Conservation (phyloP, 495 filamentous ascomycete genomes). For the Geopyxis carbonaria region DNA sequence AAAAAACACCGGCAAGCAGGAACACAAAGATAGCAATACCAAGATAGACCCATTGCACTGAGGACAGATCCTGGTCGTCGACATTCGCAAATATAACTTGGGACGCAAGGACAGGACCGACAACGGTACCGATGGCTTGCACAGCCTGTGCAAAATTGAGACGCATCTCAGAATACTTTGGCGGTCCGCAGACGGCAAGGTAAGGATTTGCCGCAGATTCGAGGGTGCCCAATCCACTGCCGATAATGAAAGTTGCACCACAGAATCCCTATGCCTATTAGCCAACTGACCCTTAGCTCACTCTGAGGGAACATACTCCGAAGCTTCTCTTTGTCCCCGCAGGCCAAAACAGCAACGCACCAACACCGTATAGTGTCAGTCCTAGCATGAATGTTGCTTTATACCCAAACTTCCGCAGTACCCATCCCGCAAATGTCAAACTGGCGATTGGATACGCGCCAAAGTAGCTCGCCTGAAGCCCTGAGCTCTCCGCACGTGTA, state of each 20-base stretch:
- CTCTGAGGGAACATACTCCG: slow-evolving; percentile 20
- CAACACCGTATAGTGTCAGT: slow-evolving; percentile 35
- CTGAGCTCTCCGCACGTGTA: slow-evolving; percentile 19
- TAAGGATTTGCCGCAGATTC: slow-evolving; percentile 44
- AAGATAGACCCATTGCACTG: slow-evolving; percentile 63
- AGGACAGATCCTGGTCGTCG: slow-evolving; percentile 32
- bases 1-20: slow-evolving; percentile 31
- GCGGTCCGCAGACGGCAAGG: slow-evolving; percentile 24
- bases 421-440: slow-evolving; percentile 25
- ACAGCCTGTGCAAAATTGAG: slow-evolving; percentile 53
- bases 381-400: slow-evolving; percentile 39
- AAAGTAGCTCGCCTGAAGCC: slow-evolving; percentile 23
- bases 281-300: slow-evolving; percentile 3
- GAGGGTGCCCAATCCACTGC: slow-evolving; percentile 36
- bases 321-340: slow-evolving; percentile 37
- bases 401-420: slow-evolving; percentile 37
- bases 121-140: slow-evolving; percentile 48
- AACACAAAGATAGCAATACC: slow-evolving; percentile 57
- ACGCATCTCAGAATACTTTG: slow-evolving; percentile 27
- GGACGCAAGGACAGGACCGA: slow-evolving; percentile 48
- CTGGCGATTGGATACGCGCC: slow-evolving; percentile 24
- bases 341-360: slow-evolving; percentile 40
- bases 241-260: slow-evolving; percentile 42
- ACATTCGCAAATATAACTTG: slow-evolving; percentile 49
- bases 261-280: slow-evolving; percentile 42